phyloP scores from a whole-genome alignment of 305 asterid species.

The Solanum chacoense region DNA sequence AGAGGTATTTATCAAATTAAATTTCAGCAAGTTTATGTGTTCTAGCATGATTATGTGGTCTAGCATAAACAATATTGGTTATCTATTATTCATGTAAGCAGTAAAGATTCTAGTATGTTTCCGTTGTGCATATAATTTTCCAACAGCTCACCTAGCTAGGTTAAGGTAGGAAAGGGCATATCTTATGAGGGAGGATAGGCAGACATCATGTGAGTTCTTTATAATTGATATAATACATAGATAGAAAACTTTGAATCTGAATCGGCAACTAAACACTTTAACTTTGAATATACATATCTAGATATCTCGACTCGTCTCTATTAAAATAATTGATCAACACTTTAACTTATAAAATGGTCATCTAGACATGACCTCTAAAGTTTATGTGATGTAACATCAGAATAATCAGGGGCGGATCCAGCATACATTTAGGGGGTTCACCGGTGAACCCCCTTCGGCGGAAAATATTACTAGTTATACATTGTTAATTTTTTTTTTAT shows the following conservation, averaged over 20 bases:
- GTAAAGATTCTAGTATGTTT: no score
- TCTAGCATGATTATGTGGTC: no score
- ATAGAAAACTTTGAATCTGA: not conserved
- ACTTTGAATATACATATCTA: not conserved
- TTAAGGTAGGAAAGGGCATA: not conserved
- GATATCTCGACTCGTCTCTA: fast-evolving
- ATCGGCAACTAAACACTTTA: not conserved
- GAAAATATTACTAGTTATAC: no score
- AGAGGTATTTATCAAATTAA: no score
- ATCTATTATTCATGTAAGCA: no score
- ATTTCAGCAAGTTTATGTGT: no score
- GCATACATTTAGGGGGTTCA: no score
- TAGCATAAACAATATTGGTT: no score
- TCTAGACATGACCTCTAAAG: not conserved
- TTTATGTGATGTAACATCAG: not conserved
- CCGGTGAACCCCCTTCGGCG: no score
- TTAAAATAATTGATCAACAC: not conserved
- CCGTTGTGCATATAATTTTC: no score
- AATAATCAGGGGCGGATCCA: no score
- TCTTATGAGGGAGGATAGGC: not conserved
- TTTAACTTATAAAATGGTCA: not conserved
- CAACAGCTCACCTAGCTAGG: not conserved
- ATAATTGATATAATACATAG: not conserved
- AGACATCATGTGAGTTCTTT: constrained; percentile 8
- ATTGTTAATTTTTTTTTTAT: no score